A percentile compares a stretch with the other conserved stretches of the same genome.
phyloP scores from a whole-genome alignment of 2,329 filamentous ascomycete species.

The Penicillium sp. region DNA sequence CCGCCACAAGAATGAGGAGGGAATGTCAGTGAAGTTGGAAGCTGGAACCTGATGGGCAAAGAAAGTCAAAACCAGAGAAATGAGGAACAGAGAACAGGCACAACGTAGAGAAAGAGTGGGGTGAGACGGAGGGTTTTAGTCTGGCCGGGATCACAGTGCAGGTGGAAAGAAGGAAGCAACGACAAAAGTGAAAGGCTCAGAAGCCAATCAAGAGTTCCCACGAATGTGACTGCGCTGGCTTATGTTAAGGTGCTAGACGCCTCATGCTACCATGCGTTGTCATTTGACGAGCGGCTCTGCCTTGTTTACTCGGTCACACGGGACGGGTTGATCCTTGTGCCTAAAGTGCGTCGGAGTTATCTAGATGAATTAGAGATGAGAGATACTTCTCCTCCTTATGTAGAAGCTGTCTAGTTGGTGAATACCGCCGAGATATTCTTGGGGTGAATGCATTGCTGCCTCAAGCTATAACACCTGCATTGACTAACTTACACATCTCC shows the following conservation, averaged over 20 bases:
- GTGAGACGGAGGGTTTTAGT: constrained; percentile 4
- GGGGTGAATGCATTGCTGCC: not conserved
- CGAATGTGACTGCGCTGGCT: constrained; percentile 5
- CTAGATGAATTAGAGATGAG: not conserved
- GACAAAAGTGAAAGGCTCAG: not conserved
- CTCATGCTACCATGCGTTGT: not conserved
- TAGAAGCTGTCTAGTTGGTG: not conserved
- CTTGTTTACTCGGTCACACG: constrained; percentile 28
- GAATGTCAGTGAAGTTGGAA: not conserved
- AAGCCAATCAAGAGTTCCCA: constrained; percentile 6
- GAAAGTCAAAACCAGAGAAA: not conserved
- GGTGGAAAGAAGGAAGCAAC: not conserved
- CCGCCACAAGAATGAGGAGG: not conserved
- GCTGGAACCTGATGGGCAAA: not conserved
- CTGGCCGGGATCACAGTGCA: not conserved
- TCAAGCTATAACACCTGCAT: not conserved
- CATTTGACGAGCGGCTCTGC: constrained; percentile 31
- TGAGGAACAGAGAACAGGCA: not conserved
- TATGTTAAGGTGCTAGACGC: constrained; percentile 1
- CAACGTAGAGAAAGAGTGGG: not conserved
- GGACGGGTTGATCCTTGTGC: not conserved
- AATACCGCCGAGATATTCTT: not conserved
- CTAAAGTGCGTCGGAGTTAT: not conserved
- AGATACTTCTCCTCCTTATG: not conserved
- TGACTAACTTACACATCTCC: not conserved